Base-by-base conservation (phyloP, 148 eudicot genomes). In the Fagopyrum homotropicum region DNA sequence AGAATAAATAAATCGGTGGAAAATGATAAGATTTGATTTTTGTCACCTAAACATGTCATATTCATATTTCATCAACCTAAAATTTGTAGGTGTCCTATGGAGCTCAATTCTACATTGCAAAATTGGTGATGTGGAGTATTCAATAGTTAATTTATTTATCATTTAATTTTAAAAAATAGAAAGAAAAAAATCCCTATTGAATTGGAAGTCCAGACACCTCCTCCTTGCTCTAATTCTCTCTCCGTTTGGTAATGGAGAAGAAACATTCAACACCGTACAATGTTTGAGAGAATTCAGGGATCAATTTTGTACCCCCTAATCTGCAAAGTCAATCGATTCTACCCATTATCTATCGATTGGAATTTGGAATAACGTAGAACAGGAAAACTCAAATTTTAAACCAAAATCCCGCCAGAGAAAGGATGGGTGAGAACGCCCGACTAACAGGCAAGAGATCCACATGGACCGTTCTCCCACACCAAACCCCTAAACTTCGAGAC, bases 401-500 rank as follows among this genome's bases (percentile, higher is more conserved):
- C 40, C 19, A 52, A 52, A 52, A 52, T 52, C 9, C 8, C 57
- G n/a, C 19, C 30, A 10, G 69, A 14, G n/a, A 61, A 69, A 16
- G 7, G 44, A 66, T 50, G 78, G 78, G 63, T 66, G 49, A 52
- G 70, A 56, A 12, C 35, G 40, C 12, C 9, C n/a, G 15, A 16
- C 50, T 4, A 29, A 22, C 79, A 60, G 26, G 57, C 66, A 68
- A 79, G 76, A 89, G 87, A 60, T 84, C 91, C 17, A 77, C 84
- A 69, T 52, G 77, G 8, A 69, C 89, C 0, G 88, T 89, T 1
- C 83, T 87, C 48, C 91, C 91, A 0, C 83, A 89, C 47, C 79
- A 85, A 75, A 89, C 91, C 12, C 91, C 86, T n/a, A 74, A 88
- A 11, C 77, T 89, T 30, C 73, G 89, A 3, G 93, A 89, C 69